A percentile compares a stretch with the other conserved stretches of the same genome.
These are phyloP conservation scores for Filobasidium floriforme DNA, from an alignment of 768 basidiomycete species.

Conservation along the genomic window DNA sequence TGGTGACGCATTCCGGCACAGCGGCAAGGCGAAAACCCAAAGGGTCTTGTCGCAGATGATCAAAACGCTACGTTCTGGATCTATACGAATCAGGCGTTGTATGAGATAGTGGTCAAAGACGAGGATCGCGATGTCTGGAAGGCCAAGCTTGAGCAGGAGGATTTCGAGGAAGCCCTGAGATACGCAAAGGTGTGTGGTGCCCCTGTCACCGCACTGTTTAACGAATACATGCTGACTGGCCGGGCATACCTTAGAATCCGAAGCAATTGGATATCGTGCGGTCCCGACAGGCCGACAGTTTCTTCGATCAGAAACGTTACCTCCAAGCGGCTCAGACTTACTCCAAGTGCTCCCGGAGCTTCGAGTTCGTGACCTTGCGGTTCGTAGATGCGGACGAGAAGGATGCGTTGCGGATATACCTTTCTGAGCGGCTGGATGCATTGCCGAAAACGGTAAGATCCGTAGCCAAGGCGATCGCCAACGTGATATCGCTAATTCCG, in stretches of 20 bases:
- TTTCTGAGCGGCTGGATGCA: conserved; percentile 77
- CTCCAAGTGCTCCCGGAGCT: conserved; percentile 68
- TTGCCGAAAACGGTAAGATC: conserved; percentile 67
- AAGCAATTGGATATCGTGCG: conserved; percentile 76
- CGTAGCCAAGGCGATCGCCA: not conserved
- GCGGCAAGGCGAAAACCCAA: conserved; percentile 59
- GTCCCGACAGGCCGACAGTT: conserved; percentile 70
- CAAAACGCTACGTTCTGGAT: conserved; percentile 89
- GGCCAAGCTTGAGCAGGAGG: conserved; percentile 69
- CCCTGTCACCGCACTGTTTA: not conserved
- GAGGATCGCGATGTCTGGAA: conserved; percentile 95
- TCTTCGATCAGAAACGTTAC: conserved; percentile 70
- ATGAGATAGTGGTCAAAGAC: conserved; percentile 73
- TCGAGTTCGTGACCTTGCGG: conserved; percentile 85
- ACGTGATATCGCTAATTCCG: not conserved
- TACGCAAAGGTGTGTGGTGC: conserved; percentile 64
- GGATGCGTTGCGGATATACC: conserved; percentile 81
- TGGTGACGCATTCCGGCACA: conserved; percentile 38
- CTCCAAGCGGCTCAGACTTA: conserved; percentile 89
- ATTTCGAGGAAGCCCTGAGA: conserved; percentile 68
- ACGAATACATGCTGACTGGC: not conserved
- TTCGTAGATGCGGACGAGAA: conserved; percentile 84
- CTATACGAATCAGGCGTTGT: conserved; percentile 78
- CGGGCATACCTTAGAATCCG: conserved; percentile 55
- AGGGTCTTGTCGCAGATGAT: conserved; percentile 70